These are phyloP conservation scores for Cyberlindnera misumaiensis DNA, from an alignment of 805 yeast genomes.

Conservation along the genomic window DNA sequence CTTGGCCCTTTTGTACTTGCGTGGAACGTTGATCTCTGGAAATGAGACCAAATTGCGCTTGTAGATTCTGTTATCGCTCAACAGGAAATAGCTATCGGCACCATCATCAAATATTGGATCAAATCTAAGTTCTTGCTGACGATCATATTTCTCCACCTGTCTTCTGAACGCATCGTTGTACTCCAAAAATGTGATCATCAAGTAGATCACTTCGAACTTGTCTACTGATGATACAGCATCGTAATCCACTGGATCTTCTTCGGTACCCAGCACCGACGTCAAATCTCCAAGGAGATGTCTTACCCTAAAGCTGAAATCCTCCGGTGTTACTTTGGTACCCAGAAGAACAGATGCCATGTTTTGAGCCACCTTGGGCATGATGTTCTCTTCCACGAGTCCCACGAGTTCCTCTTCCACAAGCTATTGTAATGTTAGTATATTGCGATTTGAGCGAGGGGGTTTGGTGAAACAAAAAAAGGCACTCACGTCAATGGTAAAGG, in stretches of 20 bases:
- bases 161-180: constrained; percentile 38
- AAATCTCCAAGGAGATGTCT: constrained; percentile 22
- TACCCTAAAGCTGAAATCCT: constrained; percentile 22
- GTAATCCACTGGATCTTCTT: constrained; percentile 27
- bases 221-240: constrained; percentile 35
- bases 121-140: constrained; percentile 24
- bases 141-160: constrained; percentile 36
- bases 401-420: constrained; percentile 52
- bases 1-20: constrained; percentile 25
- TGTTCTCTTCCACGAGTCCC: constrained; percentile 33
- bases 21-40: constrained; percentile 30
- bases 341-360: constrained; percentile 17
- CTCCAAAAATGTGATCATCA: constrained; percentile 37
- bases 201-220: constrained; percentile 43
- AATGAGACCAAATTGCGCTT: constrained; percentile 26
- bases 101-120: constrained; percentile 25
- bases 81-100: constrained; percentile 27
- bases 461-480: too few relatives aligned
- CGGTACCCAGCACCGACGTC: constrained; percentile 18
- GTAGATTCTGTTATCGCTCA: constrained; percentile 50
- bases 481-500: constrained; percentile 43
- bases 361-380: constrained; percentile 36
- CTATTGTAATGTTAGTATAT: neutral
- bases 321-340: constrained; percentile 17
- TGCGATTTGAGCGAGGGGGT: neutral